These are phyloP conservation scores for Saccharomycopsis babjevae DNA, from an alignment of 805 yeast species.

Conservation along the genomic window DNA sequence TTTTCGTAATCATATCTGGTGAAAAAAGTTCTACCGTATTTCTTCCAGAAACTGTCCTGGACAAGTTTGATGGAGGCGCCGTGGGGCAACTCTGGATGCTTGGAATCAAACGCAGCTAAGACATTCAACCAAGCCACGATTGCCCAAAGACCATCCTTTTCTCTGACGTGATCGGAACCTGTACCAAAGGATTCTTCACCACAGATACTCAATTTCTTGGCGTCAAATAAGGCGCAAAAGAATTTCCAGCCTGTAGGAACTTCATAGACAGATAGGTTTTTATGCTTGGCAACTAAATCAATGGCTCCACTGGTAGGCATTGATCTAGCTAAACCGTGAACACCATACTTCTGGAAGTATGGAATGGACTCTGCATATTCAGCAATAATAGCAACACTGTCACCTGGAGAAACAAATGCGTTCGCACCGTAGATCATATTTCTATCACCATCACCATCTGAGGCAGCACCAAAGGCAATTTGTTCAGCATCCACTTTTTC, in stretches of 20 bases:
- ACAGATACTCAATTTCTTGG: conserved; percentile 86
- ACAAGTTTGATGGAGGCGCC: conserved; percentile 66
- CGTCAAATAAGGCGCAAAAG: conserved; percentile 91
- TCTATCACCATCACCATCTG: conserved; percentile 99
- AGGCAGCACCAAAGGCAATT: conserved; percentile 93
- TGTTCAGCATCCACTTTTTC: conserved; percentile 70
- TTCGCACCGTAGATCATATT: conserved; percentile 96
- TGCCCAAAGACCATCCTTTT: conserved; percentile 98
- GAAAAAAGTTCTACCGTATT: conserved; percentile 94
- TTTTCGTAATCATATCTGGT: conserved; percentile 92
- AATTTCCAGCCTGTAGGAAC: conserved; percentile 99
- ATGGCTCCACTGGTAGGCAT: conserved; percentile 97
- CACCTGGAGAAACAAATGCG: conserved; percentile 96
- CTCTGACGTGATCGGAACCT: conserved; percentile 91
- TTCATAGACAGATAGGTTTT: conserved; percentile 72
- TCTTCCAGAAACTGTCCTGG: conserved; percentile 79
- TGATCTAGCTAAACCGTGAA: conserved; percentile 88
- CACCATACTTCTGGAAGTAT: conserved; percentile 78
- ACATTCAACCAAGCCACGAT: conserved; percentile 95
- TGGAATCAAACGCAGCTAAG: conserved; percentile 68
- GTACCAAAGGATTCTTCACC: conserved; percentile 99
- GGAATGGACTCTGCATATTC: conserved; percentile 89
- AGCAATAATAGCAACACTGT: conserved; percentile 93
- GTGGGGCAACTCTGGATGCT: conserved; percentile 40
- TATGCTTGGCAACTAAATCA: conserved; percentile 76